phyloP scores from a whole-genome alignment of 768 basidiomycete genomes.

The Antrodiella citrinella region DNA sequence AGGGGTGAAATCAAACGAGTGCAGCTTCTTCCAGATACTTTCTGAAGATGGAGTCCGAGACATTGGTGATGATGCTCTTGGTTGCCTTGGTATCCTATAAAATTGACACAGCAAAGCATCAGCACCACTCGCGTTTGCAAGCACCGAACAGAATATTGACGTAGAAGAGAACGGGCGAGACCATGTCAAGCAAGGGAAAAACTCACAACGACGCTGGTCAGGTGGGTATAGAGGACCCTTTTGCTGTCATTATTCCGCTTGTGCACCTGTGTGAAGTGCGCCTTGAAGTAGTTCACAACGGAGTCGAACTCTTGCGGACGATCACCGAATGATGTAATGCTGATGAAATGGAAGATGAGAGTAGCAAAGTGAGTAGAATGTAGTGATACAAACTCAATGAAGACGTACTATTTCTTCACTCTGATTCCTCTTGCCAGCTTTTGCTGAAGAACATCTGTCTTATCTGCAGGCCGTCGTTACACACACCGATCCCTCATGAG shows the following conservation, averaged over 20 bases:
- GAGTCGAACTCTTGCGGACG: slow-evolving; percentile 63
- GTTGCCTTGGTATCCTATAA: slow-evolving; percentile 75
- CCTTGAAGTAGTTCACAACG: slow-evolving; percentile 73
- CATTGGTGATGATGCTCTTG: slow-evolving; percentile 73
- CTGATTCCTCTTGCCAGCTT: slow-evolving; percentile 64
- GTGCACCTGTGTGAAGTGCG: slow-evolving; percentile 76
- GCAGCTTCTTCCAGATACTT: slow-evolving; percentile 29
- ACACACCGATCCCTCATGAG: slow-evolving; percentile 20
- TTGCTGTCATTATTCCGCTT: slow-evolving; percentile 50
- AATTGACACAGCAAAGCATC: not conserved
- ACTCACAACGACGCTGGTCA: slow-evolving; percentile 73
- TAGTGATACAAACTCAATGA: not conserved
- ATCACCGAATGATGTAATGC: slow-evolving; percentile 72
- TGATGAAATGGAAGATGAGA: slow-evolving; percentile 16
- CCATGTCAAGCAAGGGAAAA: not conserved
- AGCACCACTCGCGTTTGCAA: not conserved
- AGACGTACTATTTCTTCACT: slow-evolving; percentile 72
- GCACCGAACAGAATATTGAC: not conserved
- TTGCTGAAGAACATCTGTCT: slow-evolving; percentile 67
- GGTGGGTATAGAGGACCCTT: slow-evolving; percentile 60
- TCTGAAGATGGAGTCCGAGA: slow-evolving; percentile 31
- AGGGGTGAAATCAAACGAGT: slow-evolving; percentile 20
- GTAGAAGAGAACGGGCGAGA: not conserved
- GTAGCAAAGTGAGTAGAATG: not conserved
- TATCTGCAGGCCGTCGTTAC: slow-evolving; percentile 34